Evolutionary conservation across 352 stramenopile genomes (phyloP).

Genomic region (Phytopythium vexans): DNA sequence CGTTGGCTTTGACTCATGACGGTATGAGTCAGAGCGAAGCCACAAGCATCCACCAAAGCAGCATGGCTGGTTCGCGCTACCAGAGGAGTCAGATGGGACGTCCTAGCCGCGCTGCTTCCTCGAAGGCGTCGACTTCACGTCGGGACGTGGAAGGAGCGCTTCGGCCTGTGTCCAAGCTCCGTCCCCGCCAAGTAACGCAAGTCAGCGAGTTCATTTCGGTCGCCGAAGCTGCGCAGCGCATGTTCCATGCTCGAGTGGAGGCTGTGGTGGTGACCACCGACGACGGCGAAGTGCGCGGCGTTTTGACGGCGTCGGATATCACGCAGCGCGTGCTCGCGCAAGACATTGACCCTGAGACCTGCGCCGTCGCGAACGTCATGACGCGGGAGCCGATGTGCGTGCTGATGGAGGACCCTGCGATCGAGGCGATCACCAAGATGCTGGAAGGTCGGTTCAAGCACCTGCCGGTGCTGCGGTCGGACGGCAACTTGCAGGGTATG

Average conservation of each 20-base stretch:
- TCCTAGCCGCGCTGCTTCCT: conserved; percentile 42
- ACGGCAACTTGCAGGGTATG: conserved; percentile 78
- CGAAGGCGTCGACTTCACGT: conserved; percentile 44
- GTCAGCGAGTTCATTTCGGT: conserved; percentile 89
- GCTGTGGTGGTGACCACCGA: conserved; percentile 85
- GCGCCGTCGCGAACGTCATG: conserved; percentile 80
- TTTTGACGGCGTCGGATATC: conserved; percentile 87
- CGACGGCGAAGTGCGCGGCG: conserved; percentile 76
- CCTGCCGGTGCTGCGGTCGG: conserved; percentile 68
- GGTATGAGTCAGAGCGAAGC: conserved; percentile 71
- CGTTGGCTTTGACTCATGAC: conserved; percentile 67
- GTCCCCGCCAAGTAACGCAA: conserved; percentile 72
- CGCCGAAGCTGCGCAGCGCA: conserved; percentile 71
- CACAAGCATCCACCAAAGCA: conserved; percentile 46
- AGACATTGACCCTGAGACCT: conserved; percentile 78
- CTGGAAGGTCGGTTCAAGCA: conserved; percentile 87
- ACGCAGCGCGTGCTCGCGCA: conserved; percentile 77
- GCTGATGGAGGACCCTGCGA: conserved; percentile 74
- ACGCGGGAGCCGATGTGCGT: conserved; percentile 81
- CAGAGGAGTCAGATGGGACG: conserved; percentile 26
- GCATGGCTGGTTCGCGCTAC: conserved; percentile 52
- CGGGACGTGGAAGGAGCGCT: conserved; percentile 60
- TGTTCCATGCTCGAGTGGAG: conserved; percentile 80
- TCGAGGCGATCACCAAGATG: conserved; percentile 89
- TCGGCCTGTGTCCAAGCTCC: conserved; percentile 76